Evolutionary conservation across 202 grass and related monocot genomes (phyloP).

Genomic region (Setaria italica): DNA sequence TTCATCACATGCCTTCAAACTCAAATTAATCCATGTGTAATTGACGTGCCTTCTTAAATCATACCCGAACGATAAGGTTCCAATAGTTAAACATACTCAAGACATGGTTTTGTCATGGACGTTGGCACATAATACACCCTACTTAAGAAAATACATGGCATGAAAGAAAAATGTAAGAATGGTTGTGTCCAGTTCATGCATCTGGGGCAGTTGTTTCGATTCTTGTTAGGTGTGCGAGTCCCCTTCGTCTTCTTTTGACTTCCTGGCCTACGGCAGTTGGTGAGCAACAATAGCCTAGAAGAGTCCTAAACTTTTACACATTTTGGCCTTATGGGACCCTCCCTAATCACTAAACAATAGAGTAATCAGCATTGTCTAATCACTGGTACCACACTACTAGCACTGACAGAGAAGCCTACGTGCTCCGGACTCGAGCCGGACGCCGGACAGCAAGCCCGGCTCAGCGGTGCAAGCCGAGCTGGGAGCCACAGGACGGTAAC

Average conservation of each 20-base stretch:
- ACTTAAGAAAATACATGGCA: background rate
- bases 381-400: background rate
- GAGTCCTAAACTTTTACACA: background rate
- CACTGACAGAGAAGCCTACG: background rate
- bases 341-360: background rate
- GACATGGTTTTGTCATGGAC: background rate
- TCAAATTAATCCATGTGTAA: too few species aligned
- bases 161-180: background rate
- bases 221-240: background rate
- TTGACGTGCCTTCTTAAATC: too few species aligned
- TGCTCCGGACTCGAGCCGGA: background rate
- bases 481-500: background rate
- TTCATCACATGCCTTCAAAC: too few species aligned
- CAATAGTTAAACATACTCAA: too few species aligned
- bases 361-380: background rate
- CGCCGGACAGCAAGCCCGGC: background rate
- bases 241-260: background rate
- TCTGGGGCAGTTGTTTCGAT: background rate
- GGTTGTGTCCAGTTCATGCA: background rate
- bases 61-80: too few species aligned
- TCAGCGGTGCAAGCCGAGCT: background rate
- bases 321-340: background rate
- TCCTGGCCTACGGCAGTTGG: constrained; percentile 1
- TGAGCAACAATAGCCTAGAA: background rate
- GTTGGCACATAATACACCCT: background rate